Conservation (phyloP, 225 moss, liverwort and hornwort species). For the Polytrichum commune region DNA sequence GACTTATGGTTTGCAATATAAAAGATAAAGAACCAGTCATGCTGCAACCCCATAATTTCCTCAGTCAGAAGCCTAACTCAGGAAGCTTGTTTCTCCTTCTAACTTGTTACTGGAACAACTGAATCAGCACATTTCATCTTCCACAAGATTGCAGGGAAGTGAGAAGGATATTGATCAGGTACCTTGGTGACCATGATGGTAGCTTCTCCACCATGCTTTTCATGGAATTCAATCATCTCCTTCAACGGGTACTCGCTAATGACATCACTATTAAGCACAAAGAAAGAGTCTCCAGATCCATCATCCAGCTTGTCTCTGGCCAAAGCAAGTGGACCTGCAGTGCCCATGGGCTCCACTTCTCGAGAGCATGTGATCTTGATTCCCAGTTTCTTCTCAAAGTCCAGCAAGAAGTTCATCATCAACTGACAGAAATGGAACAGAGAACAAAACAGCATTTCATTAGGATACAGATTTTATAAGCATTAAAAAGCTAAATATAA, state of each 20-base stretch:
- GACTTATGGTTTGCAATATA: no score
- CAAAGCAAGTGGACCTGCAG: conserved; percentile 60
- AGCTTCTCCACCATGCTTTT: conserved; percentile 48
- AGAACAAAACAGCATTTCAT: no score
- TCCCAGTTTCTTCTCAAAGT: conserved; percentile 46
- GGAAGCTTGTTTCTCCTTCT: no score
- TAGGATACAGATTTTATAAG: background rate
- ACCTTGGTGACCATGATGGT: conserved; percentile 72
- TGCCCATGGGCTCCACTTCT: conserved; percentile 65
- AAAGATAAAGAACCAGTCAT: no score
- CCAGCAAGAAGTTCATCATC: conserved; percentile 57
- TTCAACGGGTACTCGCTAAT: conserved; percentile 61
- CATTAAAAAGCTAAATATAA: background rate
- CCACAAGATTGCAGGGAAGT: background rate
- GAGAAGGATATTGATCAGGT: background rate
- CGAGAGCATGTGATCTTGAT: conserved; percentile 65
- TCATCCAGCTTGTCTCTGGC: conserved; percentile 58
- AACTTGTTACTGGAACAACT: no score
- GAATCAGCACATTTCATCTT: no score
- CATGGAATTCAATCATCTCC: conserved; percentile 61
- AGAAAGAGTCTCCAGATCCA: conserved; percentile 62
- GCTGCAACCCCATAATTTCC: no score
- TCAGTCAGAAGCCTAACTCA: no score
- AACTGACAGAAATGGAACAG: conserved; percentile 23
- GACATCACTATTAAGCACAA: conserved; percentile 64